A percentile compares a stretch with the other conserved stretches of the same genome.
phyloP scores from a whole-genome alignment of 169 alveolate species.

The Plasmodium ovale region DNA sequence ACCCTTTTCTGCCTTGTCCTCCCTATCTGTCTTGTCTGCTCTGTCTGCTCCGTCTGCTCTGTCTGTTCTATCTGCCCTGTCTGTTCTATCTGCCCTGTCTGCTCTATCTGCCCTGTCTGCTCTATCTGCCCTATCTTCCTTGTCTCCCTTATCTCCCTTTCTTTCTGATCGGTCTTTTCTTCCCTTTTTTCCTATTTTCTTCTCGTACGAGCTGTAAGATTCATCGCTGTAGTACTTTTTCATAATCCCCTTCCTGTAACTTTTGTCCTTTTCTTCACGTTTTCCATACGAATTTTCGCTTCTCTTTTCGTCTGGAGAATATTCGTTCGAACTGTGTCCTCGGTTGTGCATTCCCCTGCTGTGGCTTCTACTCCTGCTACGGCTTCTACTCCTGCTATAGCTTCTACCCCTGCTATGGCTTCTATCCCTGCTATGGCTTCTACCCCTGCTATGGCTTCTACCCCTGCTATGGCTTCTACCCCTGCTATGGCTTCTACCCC shows the following conservation, averaged over 20 bases:
- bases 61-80: neutral
- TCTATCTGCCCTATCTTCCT: neutral
- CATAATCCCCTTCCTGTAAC: constrained; percentile 1
- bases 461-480: neutral
- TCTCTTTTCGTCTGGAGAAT: neutral
- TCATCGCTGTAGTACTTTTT: constrained; percentile 51
- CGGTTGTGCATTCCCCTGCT: neutral
- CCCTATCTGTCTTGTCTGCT: neutral
- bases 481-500: neutral
- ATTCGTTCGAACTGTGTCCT: neutral
- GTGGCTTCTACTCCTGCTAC: neutral
- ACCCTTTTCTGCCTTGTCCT: neutral
- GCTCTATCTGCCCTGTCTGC: neutral
- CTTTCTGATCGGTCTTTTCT: no score
- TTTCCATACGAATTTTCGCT: neutral
- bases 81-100: neutral
- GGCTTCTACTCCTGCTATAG: no score
- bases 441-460: neutral
- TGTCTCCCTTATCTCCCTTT: no score
- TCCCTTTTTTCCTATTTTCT: no score
- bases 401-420: neutral
- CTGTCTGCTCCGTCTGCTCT: neutral
- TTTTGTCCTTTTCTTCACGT: neutral
- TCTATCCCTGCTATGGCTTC: neutral
- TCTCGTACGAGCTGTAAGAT: constrained; percentile 15